Base-by-base conservation (phyloP, 495 filamentous ascomycete genomes). In the Penicillium goetzii region DNA sequence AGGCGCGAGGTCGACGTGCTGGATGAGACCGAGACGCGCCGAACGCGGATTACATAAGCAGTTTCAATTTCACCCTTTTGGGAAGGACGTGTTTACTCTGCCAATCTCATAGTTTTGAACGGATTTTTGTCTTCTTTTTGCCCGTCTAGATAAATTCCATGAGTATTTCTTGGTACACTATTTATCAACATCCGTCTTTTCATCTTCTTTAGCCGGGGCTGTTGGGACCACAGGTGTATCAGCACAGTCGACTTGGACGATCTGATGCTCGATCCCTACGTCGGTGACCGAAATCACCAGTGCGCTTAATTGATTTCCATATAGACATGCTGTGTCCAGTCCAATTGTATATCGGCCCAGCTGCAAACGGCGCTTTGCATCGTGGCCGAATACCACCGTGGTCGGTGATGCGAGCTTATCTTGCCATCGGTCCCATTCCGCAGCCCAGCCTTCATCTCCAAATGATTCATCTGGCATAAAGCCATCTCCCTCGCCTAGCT, bases 321-420 rank as follows among this genome's bases (percentile, higher is more conserved):
- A 73, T 49, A 73, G 51, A 60, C 70, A 73, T 12, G 38, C 70
- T 8, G 68, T 65, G 17, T 73, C 70, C 49, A 71, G 59, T 15
- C 70, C 68, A 43, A 71, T 69, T 12, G 65, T 19, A 71, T 73
- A 63, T 25, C 12, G 67, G 12, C 68, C 62, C 25, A 50, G 21
- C 45, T 73, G 70, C 50, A 73, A 55, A 26, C 65, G 58, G 21
- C 70, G 70, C 60, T 69, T 73, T 14, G 70, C 68, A 65, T 73
- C 70, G 43, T 73, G 70, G 9, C 70, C 70, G 26, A 73, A 73
- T n/a, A 73, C 38, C 36, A 73, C 70, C 0, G 63, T 71, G 1
- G 63, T 65, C 45, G 54, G 65, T 21, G 68, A 56, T 34, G 53
- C 36, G 32, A 32, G 47, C 15, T 15, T 53, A 1, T 70, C 68